These are phyloP conservation scores for Saccharomycopsis hybrid DNA, from an alignment of 1,139 yeast genomes.

Conservation along the genomic window DNA sequence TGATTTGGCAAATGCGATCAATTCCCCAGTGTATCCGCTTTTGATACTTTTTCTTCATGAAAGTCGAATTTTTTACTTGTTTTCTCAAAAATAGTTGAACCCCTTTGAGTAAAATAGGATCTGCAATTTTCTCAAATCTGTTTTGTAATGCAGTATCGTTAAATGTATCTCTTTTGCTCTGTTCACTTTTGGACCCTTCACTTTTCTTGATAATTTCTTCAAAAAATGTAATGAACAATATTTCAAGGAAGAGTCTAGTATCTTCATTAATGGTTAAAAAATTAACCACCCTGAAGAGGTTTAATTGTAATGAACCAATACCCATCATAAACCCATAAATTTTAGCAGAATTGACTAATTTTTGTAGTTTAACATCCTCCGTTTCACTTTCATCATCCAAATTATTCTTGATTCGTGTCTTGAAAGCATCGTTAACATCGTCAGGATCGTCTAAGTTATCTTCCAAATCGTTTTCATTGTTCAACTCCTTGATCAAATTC, in stretches of 20 bases:
- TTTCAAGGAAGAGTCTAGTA: constrained; percentile 63
- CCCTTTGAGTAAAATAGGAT: constrained; percentile 62
- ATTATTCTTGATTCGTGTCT: constrained; percentile 22
- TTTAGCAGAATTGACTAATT: constrained; percentile 67
- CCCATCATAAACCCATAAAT: constrained; percentile 71
- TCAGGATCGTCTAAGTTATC: constrained; percentile 34
- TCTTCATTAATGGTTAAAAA: constrained; percentile 65
- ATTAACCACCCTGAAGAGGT: constrained; percentile 65
- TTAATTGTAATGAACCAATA: constrained; percentile 68
- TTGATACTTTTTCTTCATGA: constrained; percentile 55
- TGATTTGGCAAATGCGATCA: constrained; percentile 5
- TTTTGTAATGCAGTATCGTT: constrained; percentile 51
- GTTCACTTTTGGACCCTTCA: constrained; percentile 48
- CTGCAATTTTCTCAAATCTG: constrained; percentile 53
- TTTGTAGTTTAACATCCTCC: constrained; percentile 48
- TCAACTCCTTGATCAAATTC: constrained; percentile 74
- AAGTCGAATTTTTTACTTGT: constrained; percentile 43
- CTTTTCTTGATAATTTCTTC: constrained; percentile 65
- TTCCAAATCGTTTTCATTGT: constrained; percentile 40
- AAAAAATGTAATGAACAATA: constrained; percentile 61
- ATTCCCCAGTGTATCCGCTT: constrained; percentile 62
- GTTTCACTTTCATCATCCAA: constrained; percentile 31
- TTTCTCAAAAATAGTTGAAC: constrained; percentile 61
- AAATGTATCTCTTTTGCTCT: constrained; percentile 37
- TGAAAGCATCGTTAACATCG: constrained; percentile 29